Base-by-base conservation (phyloP, 2,329 filamentous ascomycete genomes). In the Cladobotryum protrusum region DNA sequence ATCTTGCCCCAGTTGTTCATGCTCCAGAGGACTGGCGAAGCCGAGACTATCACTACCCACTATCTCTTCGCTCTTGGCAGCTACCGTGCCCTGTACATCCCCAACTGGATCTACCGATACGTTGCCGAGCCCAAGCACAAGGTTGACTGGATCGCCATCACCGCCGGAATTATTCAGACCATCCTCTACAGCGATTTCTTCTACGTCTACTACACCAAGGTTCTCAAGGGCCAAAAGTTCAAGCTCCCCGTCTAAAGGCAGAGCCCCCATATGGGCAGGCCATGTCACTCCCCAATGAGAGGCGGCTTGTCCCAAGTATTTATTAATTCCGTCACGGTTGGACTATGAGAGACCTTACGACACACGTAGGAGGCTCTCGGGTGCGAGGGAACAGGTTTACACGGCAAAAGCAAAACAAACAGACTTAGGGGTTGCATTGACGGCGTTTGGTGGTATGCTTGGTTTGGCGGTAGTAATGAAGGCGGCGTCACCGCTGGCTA, bases 141-240 rank as follows among this genome's bases (percentile, higher is more conserved):
- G 68, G 67, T 86, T 59, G 91, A 97, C 66, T 87, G 85, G 56
- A 95, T 96, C 59, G 86, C 91, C 17, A 86, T 96, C 46, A 65
- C 93, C 55, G 93, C 95, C 3, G 93, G 93, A 12, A 79, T 97
- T 49, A 74, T 97, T 56, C 93, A 99, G 77, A 99, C 93, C 1
- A 73, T 99, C 44, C 77, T 99, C 52, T 99, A 99, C 75, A 95
- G 89, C 56, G 93, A 99, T 74, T 99, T 99, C 76, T 99, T 99
- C 81, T 99, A 91, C 79, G 92, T 99, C 63, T 99, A 99, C 76
- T 99, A 96, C 74, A 96, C 86, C 53, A 97, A 96, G 83, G 86
- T 92, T 43, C 74, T 91, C 72, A 89, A 91, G 75, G 87, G 87
- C 60, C 87, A 89, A 77, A 91, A 89, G 75, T 92, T 92, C 69